Evolutionary conservation across 23 red algal species (phyloP).

Genomic region (Gracilaria gracilis): DNA sequence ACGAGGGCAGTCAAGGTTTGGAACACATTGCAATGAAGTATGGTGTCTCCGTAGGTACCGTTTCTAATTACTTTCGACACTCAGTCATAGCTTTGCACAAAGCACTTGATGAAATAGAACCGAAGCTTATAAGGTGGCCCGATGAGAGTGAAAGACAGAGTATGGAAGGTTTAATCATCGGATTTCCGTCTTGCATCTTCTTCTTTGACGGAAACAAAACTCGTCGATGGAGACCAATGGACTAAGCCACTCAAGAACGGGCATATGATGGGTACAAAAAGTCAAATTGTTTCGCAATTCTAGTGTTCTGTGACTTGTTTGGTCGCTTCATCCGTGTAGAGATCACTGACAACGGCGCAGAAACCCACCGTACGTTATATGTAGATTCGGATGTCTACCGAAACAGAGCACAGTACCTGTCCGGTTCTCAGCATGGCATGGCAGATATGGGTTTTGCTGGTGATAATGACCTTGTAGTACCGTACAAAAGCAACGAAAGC

Average conservation of each 20-base stretch:
- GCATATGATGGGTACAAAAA: background rate
- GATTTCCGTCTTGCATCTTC: background rate
- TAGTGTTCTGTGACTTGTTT: constrained; percentile 32
- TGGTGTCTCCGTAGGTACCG: background rate
- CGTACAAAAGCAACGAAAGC: background rate
- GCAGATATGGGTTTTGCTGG: background rate
- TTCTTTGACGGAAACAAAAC: background rate
- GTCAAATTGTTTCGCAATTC: background rate
- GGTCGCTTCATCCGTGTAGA: constrained; percentile 34
- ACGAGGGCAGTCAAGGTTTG: background rate
- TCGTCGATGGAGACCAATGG: background rate
- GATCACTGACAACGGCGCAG: constrained; percentile 11
- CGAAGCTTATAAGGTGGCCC: background rate
- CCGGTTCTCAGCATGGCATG: constrained; percentile 42
- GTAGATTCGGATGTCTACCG: constrained; percentile 1
- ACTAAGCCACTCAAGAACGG: background rate
- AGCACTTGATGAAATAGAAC: background rate
- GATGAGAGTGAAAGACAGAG: background rate
- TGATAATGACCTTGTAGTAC: background rate
- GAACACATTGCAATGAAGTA: background rate
- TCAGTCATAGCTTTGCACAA: background rate
- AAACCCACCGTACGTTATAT: constrained; percentile 25
- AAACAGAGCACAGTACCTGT: constrained; percentile 3
- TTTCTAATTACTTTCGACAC: background rate
- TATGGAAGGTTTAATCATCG: background rate